These are phyloP conservation scores for Penicillium sp. DNA, from an alignment of 2,329 filamentous ascomycete genomes.

Conservation along the genomic window DNA sequence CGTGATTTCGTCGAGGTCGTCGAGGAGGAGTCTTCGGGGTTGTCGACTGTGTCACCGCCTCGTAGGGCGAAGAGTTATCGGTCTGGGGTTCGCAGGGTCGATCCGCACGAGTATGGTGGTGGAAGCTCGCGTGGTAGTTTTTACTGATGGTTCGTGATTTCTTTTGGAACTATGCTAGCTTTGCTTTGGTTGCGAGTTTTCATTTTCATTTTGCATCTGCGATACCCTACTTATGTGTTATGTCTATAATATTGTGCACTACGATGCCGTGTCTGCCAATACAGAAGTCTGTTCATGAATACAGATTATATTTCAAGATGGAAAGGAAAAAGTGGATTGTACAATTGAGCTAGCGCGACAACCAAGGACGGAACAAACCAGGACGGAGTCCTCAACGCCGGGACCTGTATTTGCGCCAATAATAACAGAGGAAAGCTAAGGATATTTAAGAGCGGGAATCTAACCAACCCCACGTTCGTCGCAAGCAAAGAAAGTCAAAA, in stretches of 20 bases:
- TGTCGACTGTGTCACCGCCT: constrained; percentile 36
- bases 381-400: constrained; percentile 9
- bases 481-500: constrained; percentile 1
- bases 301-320: background rate
- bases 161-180: background rate
- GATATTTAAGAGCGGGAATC: constrained; percentile 12
- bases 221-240: constrained; percentile 20
- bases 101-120: constrained; percentile 41
- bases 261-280: background rate
- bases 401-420: constrained; percentile 13
- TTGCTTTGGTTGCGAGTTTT: background rate
- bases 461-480: background rate
- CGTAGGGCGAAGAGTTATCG: constrained; percentile 39
- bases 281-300: background rate
- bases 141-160: constrained; percentile 4
- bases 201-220: constrained; percentile 7
- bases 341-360: constrained; percentile 1
- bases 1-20: constrained; percentile 58
- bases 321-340: constrained; percentile 5
- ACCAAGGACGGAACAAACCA: background rate
- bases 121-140: constrained; percentile 25
- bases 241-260: background rate
- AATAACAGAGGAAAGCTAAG: constrained; percentile 10
- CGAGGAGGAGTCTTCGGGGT: constrained; percentile 48
- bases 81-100: constrained; percentile 47